Evolutionary conservation across 495 filamentous ascomycete species (phyloP), one percentile per base, ranked within the genome.

Genomic region (Talaromyces liani): DNA sequence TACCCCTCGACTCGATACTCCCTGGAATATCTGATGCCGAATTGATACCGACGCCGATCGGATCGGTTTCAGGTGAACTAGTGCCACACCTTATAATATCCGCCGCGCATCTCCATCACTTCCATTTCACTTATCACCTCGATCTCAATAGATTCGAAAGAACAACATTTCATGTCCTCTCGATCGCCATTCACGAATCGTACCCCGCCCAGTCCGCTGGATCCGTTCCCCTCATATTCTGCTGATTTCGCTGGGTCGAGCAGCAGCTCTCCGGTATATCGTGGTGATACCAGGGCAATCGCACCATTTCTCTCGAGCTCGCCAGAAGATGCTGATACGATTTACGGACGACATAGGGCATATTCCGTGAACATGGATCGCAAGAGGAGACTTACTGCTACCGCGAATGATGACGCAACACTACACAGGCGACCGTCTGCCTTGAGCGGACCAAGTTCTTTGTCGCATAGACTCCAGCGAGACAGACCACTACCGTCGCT

Each of bases 381-480:
- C 22, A 79, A 80, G 63, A 70, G 77, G 51, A 72, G 76, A 33
- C 59, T 79, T 58, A 72, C 72, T 9, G 70, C 70, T 58, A 62
- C 69, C 45, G 67, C 70, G 12, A 67, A 71, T 5, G 68, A 70
- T 57, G 65, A 60, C n/a, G 34, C 34, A 64, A 49, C 39, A 31
- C 20, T 41, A 25, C 34, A 22, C 22, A 64, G 69, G 41, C 64
- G 65, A 36, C 65, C 62, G 24, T 68, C 70, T 36, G 67, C 67
- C 20, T 56, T 58, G 10, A 39, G 45, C 36, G 22, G 29, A 36
- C 31, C 56, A 18, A 36, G n/a, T 36, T 58, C 27, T 36, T 58
- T 36, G 56, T 60, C 69, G 65, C 58, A 65, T 51, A 54, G 66
- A 63, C 60, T 63, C 18, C 60, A 66, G 51, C 64, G 69, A 65